Base-by-base conservation (phyloP, 2,329 filamentous ascomycete species). In the Laburnicola sp. region DNA sequence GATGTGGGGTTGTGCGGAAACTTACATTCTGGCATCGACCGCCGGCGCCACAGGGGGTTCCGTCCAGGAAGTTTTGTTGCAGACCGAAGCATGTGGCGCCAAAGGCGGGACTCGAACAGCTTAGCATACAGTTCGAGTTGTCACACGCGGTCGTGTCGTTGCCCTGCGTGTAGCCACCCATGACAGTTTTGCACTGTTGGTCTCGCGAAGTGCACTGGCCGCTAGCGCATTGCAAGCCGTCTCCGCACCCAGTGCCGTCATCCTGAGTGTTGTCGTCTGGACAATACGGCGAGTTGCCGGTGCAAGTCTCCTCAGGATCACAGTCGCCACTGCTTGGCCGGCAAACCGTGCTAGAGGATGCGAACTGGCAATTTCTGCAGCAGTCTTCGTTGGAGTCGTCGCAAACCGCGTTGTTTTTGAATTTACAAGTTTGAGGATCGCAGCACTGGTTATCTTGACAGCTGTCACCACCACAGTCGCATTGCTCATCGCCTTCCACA, bases 121-220 rank as follows among this genome's bases (percentile, higher is more conserved):
- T 86, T 44, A 97, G 77, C 56, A 82, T 80, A 74, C 94, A 99
- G 43, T 85, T 86, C 31, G 81, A 80, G 47, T 77, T 78, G 58
- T 87, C 84, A 74, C 94, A 99, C 7, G 92, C 87, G 63, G 84
- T 85, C 2, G 91, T 95, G 64, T 90, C 83, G 74, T 91, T 93
- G 69, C 81, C 83, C 50, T 83, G 80, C 0, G 86, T 87, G 54
- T 88, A 82, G 26, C 82, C 84, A 31, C 91, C 91, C 80, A 96
- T 88, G 41, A 95, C 80, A 8, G 85, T 87, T 72, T 87, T 86
- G 77, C 94, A 99, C 75, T 99, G 94, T 66, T 86, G 81, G 71
- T 97, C 86, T 57, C 94, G 86, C 46, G 88, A 94, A 3, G 94
- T 99, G 74, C 94, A 99, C 74, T 97, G 93, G 9, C 94, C 94